Evolutionary conservation across 108 stramenopile genomes (phyloP).

Genomic region (Pseudonitzschia multiseries): DNA sequence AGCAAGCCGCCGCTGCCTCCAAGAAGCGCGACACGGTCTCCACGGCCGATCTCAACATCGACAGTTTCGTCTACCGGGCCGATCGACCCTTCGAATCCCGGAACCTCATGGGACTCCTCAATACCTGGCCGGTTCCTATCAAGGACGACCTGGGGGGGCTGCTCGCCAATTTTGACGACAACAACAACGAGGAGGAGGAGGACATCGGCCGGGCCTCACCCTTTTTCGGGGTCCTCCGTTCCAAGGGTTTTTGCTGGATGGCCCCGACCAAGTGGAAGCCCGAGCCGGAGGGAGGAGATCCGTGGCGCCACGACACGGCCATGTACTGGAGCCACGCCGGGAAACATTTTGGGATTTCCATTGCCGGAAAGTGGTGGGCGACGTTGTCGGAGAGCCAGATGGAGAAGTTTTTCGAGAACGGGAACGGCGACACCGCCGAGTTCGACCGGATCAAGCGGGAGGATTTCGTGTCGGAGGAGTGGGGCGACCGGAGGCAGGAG

Average conservation of each 20-base stretch:
- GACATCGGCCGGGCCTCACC: slow-evolving; percentile 24
- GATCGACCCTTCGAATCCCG: slow-evolving; percentile 81
- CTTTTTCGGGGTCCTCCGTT: slow-evolving; percentile 81
- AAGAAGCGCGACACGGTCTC: slow-evolving; percentile 40
- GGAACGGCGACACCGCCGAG: slow-evolving; percentile 63
- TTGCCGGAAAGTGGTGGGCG: slow-evolving; percentile 95
- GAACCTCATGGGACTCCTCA: slow-evolving; percentile 62
- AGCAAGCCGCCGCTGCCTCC: not conserved
- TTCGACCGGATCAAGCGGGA: slow-evolving; percentile 76
- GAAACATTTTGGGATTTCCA: slow-evolving; percentile 81
- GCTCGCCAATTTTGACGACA: slow-evolving; percentile 24
- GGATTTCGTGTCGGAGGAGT: slow-evolving; percentile 86
- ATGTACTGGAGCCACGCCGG: slow-evolving; percentile 97
- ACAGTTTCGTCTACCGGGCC: slow-evolving; percentile 90
- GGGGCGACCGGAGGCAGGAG: slow-evolving; percentile 92
- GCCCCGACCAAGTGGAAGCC: slow-evolving; percentile 75
- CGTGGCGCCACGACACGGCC: slow-evolving; percentile 89
- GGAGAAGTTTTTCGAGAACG: slow-evolving; percentile 58
- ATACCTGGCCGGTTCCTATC: slow-evolving; percentile 86
- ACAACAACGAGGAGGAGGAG: slow-evolving; percentile 21
- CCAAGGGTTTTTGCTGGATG: slow-evolving; percentile 98
- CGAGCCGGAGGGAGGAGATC: slow-evolving; percentile 58
- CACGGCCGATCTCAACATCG: slow-evolving; percentile 77
- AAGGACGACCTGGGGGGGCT: slow-evolving; percentile 74
- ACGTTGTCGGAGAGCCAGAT: slow-evolving; percentile 63